Conservation (phyloP, 192 early-diverging fungal genomes). For the Dissophora ornata region DNA sequence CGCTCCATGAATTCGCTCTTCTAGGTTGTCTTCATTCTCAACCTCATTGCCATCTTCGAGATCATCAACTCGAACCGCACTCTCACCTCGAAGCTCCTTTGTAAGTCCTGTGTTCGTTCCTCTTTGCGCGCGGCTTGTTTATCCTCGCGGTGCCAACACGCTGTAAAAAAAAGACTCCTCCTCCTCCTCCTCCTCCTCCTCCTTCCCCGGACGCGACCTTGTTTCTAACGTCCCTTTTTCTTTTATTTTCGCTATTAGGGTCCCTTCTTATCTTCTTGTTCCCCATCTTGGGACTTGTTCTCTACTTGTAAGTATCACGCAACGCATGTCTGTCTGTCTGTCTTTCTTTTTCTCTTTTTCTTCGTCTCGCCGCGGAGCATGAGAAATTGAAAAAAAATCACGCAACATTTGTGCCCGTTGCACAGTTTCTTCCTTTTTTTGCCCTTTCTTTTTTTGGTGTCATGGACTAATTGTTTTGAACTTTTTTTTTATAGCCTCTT, state of each 20-base stretch:
- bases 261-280: conserved; percentile 70
- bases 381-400: background rate
- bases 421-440: background rate
- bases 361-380: conserved; percentile 1
- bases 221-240: background rate
- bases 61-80: conserved; percentile 64
- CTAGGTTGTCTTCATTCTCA: conserved; percentile 60
- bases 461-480: no score
- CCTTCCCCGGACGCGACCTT: no score
- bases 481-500: conserved; percentile 13
- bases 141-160: background rate
- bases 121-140: background rate
- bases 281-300: conserved; percentile 66
- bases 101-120: conserved; percentile 10
- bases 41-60: conserved; percentile 71
- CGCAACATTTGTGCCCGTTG: no score
- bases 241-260: conserved; percentile 34
- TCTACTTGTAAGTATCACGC: conserved; percentile 67
- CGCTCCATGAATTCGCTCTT: background rate
- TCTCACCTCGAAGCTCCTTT: conserved; percentile 60
- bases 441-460: conserved; percentile 9
- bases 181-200: no score
- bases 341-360: no score
- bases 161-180: background rate
- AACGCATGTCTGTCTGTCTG: no score